Evolutionary conservation across 805 yeast genomes (phyloP).

Genomic region (Candida vartiovaarae): DNA sequence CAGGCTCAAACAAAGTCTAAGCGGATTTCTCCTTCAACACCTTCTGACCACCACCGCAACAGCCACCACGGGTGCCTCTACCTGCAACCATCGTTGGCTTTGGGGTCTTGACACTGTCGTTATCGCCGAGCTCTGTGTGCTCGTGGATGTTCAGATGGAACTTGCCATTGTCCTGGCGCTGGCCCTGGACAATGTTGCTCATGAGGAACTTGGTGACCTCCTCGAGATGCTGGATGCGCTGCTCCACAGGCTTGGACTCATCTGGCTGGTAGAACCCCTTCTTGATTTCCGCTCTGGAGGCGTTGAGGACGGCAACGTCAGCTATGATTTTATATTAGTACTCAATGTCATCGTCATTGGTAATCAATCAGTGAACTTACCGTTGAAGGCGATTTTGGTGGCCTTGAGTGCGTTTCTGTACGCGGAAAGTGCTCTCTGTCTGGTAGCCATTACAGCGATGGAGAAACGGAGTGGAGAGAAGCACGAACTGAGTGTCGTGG

Average conservation of each 20-base stretch:
- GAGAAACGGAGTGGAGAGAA: too few species aligned
- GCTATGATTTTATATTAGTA: conserved; percentile 19
- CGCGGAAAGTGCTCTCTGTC: conserved; percentile 37
- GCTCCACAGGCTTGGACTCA: conserved; percentile 38
- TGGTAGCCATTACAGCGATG: conserved; percentile 6
- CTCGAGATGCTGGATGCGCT: conserved; percentile 49
- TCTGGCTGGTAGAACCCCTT: conserved; percentile 46
- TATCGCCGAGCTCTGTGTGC: conserved; percentile 86
- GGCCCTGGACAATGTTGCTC: conserved; percentile 84
- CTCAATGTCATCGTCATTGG: background rate
- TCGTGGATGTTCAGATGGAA: conserved; percentile 64
- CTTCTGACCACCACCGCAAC: conserved; percentile 16
- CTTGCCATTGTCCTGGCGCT: conserved; percentile 33
- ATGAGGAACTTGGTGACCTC: conserved; percentile 67
- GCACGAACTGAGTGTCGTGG: too few species aligned
- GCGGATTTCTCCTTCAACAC: conserved; percentile 11
- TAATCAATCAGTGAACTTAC: conserved; percentile 14
- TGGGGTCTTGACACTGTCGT: conserved; percentile 63
- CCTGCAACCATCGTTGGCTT: conserved; percentile 52
- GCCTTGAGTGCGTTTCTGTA: conserved; percentile 66
- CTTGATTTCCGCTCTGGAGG: conserved; percentile 56
- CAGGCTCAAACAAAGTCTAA: background rate
- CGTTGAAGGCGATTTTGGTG: conserved; percentile 49
- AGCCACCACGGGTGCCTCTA: conserved; percentile 32
- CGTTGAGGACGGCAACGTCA: conserved; percentile 37